phyloP scores from a whole-genome alignment of 164 flowering plant genomes.

The grape (Vitis vinifera) region ASM3070453v1 NC_081818.1:27132001-27132500 shows the following conservation, averaged over 20 bases:
- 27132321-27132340: slow-evolving; percentile 34
- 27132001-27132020: slow-evolving; percentile 41
- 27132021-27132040: slow-evolving; percentile 70
- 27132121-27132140: slow-evolving; percentile 40
- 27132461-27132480: not conserved
- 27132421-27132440: slow-evolving; percentile 67
- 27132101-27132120: not conserved
- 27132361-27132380: slow-evolving; percentile 63
- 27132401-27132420: slow-evolving; percentile 96
- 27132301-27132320: not conserved
- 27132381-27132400: slow-evolving; percentile 89
- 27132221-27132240: slow-evolving; percentile 96
- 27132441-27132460: slow-evolving; percentile 43
- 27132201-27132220: slow-evolving; percentile 85
- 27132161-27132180: slow-evolving; percentile 61
- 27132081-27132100: slow-evolving; percentile 5
- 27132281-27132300: not conserved
- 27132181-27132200: slow-evolving; percentile 80
- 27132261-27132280: slow-evolving; percentile 1
- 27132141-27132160: slow-evolving; percentile 63
- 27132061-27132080: slow-evolving; percentile 42
- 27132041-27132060: slow-evolving; percentile 96
- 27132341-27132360: slow-evolving; percentile 85
- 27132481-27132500: too few species aligned
- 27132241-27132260: slow-evolving; percentile 80